Base-by-base conservation (phyloP, 1,284 basidiomycete genomes). In the Tremellales sp. region DNA sequence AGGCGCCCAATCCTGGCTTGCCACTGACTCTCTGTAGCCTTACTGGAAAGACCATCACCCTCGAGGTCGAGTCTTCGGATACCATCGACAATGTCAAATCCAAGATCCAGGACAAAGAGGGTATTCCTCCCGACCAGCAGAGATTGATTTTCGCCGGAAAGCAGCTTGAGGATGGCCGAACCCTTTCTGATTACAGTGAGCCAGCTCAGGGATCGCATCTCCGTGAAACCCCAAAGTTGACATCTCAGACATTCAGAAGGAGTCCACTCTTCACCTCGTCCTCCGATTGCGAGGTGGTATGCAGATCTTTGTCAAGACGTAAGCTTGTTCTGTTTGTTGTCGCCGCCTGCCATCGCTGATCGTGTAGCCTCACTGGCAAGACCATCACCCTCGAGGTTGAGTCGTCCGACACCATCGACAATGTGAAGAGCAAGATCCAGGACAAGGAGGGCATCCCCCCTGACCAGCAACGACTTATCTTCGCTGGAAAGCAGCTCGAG, bases 361-460 rank as follows among this genome's bases (percentile, higher is more conserved):
- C 10, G 23, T 25, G 5, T 33, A 57, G 49, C 48, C 51, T 60
- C 23, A 79, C 77, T 19, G 77, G 77, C 31, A 78, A 79, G 72
- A 78, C 77, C 17, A 80, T 79, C 59, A 79, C 77, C 13, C 73
- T 79, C 41, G 76, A 77, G 65, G 75, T 77, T 42, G 75, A 75
- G 61, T 74, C 73, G 79, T 36, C 84, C 50, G 89, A 92, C 78
- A 91, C 90, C 57, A 91, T 93, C 75, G 89, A 94, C 80, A 92
- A 92, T 81, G 89, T 91, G 77, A 89, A 90, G 80, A 80, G 84
- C 70, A 91, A 91, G 76, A 67, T 67, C 33, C 64, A 67, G 45
- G 75, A 76, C 68, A 76, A 76, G 71, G 75, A 77, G 62, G 75
- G 86, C 53, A 90, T 89, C 57, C 88, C 88, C 52, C 87, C 87